Evolutionary conservation across 2,329 filamentous ascomycete genomes (phyloP), one percentile per base, ranked within the genome.

Genomic region (Neopestalotiopsis sp.): DNA sequence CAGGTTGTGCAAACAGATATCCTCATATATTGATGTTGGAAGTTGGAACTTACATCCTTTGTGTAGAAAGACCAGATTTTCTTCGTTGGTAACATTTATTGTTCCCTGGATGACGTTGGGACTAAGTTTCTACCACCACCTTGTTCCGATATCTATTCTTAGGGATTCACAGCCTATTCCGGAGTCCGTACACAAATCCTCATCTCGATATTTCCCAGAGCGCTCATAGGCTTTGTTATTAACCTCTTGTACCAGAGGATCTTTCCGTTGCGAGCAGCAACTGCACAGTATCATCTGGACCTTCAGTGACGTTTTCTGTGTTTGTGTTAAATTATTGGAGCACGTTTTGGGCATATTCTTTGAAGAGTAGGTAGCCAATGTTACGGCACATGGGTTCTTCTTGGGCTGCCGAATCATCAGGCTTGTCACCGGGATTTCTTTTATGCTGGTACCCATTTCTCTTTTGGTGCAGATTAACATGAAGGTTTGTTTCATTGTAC

Each of bases 281-380:
- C 89, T 0, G 89, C 88, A 10, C 88, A 1, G 85, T 86, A 4
- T 92, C 92, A 38, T 90, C 91, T 20, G 86, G 86, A 28, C 3
- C 3, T 28, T 28, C 24, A 28, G 4, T 28, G 24, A 28, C 24
- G 24, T 28, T 3, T 28, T 28, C 24, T 28, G 24, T 28, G 4
- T 28, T 0, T 24, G 3, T 28, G 24, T 28, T 28, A 28, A 3
- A 28, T 4, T 28, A 4, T 28, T 3, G 3, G 24, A 28, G 24
- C 0, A 3, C 24, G 3, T 28, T 28, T 28, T 28, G 3, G 24
- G 24, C 24, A 28, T 3, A 3, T 3, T 0, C 3, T 28, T 77
- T 93, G 91, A 92, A 94, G 94, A 9, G 89, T 90, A 17, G 90
- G 91, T 20, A 94, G 81, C n/a, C n/a, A n/a, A n/a, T 77, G 90